These are phyloP conservation scores for Sclerotinia trifoliorum DNA, from an alignment of 2,329 filamentous ascomycete species.

Conservation along the genomic window DNA sequence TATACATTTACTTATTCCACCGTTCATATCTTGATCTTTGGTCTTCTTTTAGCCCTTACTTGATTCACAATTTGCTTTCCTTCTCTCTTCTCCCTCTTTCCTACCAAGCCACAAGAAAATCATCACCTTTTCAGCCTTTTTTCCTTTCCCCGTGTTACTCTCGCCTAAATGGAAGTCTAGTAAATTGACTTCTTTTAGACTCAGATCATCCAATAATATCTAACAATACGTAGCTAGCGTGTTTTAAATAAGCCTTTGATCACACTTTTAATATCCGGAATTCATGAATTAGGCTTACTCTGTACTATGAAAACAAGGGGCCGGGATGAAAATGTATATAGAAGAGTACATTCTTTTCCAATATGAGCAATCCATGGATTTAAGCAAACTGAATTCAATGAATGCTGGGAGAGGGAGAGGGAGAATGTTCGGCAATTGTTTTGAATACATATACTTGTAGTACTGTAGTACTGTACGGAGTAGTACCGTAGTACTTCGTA, in stretches of 20 bases:
- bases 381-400: neutral
- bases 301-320: conserved; percentile 12
- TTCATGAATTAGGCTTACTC: neutral
- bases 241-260: conserved; percentile 12
- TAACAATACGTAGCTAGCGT: neutral
- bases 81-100: neutral
- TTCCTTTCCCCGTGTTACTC: conserved; percentile 15
- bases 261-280: conserved; percentile 7
- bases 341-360: neutral
- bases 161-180: conserved; percentile 5
- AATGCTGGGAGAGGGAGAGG: neutral
- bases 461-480: too few relatives aligned
- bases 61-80: neutral
- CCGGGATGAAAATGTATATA: neutral
- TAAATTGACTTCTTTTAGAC: conserved; percentile 12
- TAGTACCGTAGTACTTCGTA: too few relatives aligned
- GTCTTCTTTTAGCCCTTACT: neutral
- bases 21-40: neutral
- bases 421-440: neutral
- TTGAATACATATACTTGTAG: neutral
- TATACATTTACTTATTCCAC: neutral
- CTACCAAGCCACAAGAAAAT: conserved; percentile 7
- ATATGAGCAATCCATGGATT: neutral
- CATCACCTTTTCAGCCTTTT: conserved; percentile 7
- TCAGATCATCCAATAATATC: conserved; percentile 1